Percentiles rank a stretch among this genome's conserved stretches.
Conservation (phyloP, 192 early-diverging fungal species). For the Dissophora ornata region DNA sequence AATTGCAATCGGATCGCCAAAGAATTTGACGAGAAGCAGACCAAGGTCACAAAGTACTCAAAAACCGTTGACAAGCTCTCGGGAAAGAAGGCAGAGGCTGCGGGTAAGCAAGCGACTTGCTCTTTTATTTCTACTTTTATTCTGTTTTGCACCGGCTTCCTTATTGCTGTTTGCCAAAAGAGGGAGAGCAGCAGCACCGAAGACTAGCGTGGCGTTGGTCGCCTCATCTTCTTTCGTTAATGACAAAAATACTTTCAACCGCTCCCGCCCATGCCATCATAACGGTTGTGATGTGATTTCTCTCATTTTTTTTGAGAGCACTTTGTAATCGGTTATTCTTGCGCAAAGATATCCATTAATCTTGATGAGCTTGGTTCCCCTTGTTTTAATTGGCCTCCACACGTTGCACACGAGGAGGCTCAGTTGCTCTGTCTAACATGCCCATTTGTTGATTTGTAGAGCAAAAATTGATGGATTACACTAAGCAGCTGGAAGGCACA, state of each 20-base stretch:
- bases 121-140: not conserved
- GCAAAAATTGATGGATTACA: conserved; percentile 48
- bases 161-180: not conserved
- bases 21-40: conserved; percentile 50
- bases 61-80: conserved; percentile 34
- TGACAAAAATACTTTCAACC: not conserved
- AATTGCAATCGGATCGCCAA: conserved; percentile 49
- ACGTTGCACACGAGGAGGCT: not conserved
- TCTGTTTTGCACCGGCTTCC: not conserved
- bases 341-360: too few relatives aligned
- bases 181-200: not conserved
- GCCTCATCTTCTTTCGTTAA: not conserved
- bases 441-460: conserved; percentile 18
- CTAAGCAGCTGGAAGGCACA: conserved; percentile 34
- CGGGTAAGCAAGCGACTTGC: conserved; percentile 17
- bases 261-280: not conserved
- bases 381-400: not conserved
- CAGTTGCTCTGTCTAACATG: not conserved
- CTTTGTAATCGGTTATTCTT: not conserved
- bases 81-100: conserved; percentile 42
- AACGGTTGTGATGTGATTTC: too few relatives aligned
- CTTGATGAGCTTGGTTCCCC: not conserved
- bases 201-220: not conserved
- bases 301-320: not conserved
- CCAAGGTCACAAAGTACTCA: conserved; percentile 47